A percentile compares a stretch with the other conserved stretches of the same genome.
These are phyloP conservation scores for Cladophialophora psammophila DNA, from an alignment of 2,329 filamentous ascomycete species.

Conservation along the genomic window DNA sequence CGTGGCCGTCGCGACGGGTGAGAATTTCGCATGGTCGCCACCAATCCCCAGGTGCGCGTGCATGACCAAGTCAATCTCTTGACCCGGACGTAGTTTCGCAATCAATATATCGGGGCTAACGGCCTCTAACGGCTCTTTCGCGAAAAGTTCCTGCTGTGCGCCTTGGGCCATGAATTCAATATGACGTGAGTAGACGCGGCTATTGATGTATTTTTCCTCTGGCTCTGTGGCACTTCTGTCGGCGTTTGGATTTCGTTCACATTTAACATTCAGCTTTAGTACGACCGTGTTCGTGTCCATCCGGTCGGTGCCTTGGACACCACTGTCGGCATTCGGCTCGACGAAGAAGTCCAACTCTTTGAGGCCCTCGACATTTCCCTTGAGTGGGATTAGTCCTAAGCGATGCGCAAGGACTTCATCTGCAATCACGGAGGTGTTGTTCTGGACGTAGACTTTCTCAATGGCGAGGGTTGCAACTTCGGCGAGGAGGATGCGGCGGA, in stretches of 20 bases:
- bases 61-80: constrained; percentile 84
- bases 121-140: constrained; percentile 67
- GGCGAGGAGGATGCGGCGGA: constrained; percentile 92
- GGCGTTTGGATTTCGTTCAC: constrained; percentile 78
- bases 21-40: constrained; percentile 95
- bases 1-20: constrained; percentile 90
- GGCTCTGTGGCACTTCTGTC: constrained; percentile 78
- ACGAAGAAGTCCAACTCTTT: constrained; percentile 83
- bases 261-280: constrained; percentile 77
- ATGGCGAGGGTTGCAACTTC: constrained; percentile 95
- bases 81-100: constrained; percentile 89
- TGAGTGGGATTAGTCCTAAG: constrained; percentile 88
- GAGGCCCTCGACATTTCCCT: constrained; percentile 77
- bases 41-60: constrained; percentile 96
- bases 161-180: constrained; percentile 80
- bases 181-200: constrained; percentile 80
- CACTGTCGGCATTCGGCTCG: constrained; percentile 67
- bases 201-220: constrained; percentile 81
- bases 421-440: constrained; percentile 98
- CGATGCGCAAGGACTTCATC: constrained; percentile 94
- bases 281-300: constrained; percentile 88
- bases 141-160: constrained; percentile 71
- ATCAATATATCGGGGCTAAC: constrained; percentile 93
- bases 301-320: constrained; percentile 52
- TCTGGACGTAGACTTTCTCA: constrained; percentile 89